Conservation (phyloP, 306 rosid genomes). For the Begonia masoniana region DNA sequence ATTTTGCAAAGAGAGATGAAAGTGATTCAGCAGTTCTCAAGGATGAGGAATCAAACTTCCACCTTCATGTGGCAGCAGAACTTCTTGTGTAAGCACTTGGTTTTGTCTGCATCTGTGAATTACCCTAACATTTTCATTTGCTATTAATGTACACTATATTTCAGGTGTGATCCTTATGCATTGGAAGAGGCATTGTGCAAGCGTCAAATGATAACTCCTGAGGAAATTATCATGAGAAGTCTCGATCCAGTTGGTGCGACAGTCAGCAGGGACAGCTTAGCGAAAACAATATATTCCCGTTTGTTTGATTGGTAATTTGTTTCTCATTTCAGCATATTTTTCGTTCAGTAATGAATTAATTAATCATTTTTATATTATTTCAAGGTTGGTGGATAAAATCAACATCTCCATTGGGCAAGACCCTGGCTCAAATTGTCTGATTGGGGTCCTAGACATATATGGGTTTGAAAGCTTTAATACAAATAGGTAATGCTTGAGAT, state of each 20-base stretch:
- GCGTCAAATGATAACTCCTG: conserved; percentile 84
- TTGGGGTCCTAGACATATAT: conserved; percentile 89
- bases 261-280: conserved; percentile 85
- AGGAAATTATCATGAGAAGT: conserved; percentile 69
- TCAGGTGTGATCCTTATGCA: conserved; percentile 58
- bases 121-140: conserved; percentile 11
- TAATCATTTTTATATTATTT: conserved; percentile 2
- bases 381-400: conserved; percentile 84
- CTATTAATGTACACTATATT: conserved; percentile 7
- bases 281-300: conserved; percentile 75
- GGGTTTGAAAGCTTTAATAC: conserved; percentile 82
- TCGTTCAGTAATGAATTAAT: conserved; percentile 7
- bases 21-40: conserved; percentile 58
- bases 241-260: conserved; percentile 70
- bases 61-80: conserved; percentile 75
- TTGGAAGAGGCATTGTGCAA: conserved; percentile 70
- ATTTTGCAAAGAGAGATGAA: conserved; percentile 54
- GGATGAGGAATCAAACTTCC: conserved; percentile 61
- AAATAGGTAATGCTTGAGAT: conserved; percentile 38
- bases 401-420: conserved; percentile 89
- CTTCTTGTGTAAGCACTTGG: conserved; percentile 61
- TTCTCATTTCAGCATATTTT: conserved; percentile 4
- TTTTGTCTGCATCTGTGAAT: conserved; percentile 1
- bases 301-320: conserved; percentile 67
- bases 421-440: conserved; percentile 49